Percentiles rank a stretch among this genome's conserved stretches.
phyloP scores from a whole-genome alignment of 192 early-diverging fungal genomes.

The Podila epicladia region DNA sequence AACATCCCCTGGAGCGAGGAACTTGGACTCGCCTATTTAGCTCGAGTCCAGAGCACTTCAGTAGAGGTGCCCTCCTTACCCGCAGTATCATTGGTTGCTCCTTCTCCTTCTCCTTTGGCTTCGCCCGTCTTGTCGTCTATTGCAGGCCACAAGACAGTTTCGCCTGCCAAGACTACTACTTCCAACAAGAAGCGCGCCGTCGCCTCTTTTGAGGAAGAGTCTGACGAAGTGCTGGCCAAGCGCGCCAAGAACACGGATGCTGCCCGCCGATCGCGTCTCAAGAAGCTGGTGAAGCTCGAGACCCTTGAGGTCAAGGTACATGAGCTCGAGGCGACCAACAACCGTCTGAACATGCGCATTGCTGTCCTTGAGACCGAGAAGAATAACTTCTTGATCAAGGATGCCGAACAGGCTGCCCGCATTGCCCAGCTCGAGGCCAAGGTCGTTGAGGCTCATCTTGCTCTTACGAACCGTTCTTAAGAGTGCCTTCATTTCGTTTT shows the following conservation, averaged over 20 bases:
- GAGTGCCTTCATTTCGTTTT: not conserved
- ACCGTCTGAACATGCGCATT: slow-evolving; percentile 60
- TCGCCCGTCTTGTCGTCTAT: not conserved
- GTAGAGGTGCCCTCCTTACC: not conserved
- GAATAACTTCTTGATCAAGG: slow-evolving; percentile 44
- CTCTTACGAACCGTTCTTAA: slow-evolving; percentile 23
- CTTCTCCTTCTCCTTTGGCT: not conserved
- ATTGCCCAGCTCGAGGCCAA: slow-evolving; percentile 53
- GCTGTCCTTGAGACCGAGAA: slow-evolving; percentile 60
- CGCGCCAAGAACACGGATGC: slow-evolving; percentile 70
- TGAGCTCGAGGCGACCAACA: slow-evolving; percentile 63
- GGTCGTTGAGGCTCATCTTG: slow-evolving; percentile 47
- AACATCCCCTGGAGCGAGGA: slow-evolving; percentile 33
- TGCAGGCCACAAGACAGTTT: not conserved
- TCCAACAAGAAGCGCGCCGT: slow-evolving; percentile 10
- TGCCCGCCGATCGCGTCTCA: slow-evolving; percentile 66
- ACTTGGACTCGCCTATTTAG: slow-evolving; percentile 4
- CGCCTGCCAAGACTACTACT: not conserved
- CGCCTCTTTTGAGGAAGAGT: slow-evolving; percentile 9
- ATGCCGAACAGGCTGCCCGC: slow-evolving; percentile 45
- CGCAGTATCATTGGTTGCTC: not conserved
- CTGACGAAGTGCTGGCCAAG: slow-evolving; percentile 35
- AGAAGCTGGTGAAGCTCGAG: slow-evolving; percentile 61
- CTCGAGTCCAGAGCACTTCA: not conserved
- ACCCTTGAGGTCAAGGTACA: slow-evolving; percentile 61